phyloP scores from a whole-genome alignment of 225 moss, liverwort and hornwort genomes.

The Polytrichum formosum region DNA sequence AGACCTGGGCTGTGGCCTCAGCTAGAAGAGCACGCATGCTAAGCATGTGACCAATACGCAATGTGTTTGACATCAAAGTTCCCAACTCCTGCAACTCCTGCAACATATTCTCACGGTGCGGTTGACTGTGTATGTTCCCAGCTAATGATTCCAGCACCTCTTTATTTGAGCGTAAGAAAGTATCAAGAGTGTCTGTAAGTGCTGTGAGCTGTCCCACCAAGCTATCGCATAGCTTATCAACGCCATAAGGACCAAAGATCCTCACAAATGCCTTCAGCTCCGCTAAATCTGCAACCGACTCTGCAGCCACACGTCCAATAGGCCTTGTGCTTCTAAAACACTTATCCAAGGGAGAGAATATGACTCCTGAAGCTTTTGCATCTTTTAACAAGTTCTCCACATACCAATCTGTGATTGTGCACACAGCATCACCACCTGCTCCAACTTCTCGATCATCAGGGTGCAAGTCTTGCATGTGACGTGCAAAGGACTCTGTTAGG shows the following conservation, averaged over 20 bases:
- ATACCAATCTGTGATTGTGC: constrained; percentile 86
- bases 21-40: constrained; percentile 89
- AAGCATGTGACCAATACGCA: constrained; percentile 85
- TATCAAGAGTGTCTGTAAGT: constrained; percentile 69
- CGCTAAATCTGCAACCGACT: constrained; percentile 78
- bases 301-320: constrained; percentile 64
- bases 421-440: constrained; percentile 80
- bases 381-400: constrained; percentile 84
- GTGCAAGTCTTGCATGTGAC: constrained; percentile 93
- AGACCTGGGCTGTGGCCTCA: constrained; percentile 90
- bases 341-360: constrained; percentile 78
- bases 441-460: constrained; percentile 87
- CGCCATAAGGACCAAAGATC: constrained; percentile 93
- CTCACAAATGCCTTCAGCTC: constrained; percentile 98
- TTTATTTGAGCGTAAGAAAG: constrained; percentile 68
- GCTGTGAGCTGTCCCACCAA: constrained; percentile 67
- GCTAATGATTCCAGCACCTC: constrained; percentile 74
- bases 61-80: constrained; percentile 60
- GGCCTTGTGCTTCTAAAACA: constrained; percentile 80
- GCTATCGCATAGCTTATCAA: constrained; percentile 78
- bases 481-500: constrained; percentile 85
- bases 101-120: constrained; percentile 68
- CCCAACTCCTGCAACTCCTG: constrained; percentile 82
- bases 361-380: constrained; percentile 56
- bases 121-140: constrained; percentile 63